Evolutionary conservation across 179 eudicot genomes (phyloP), one percentile per base, ranked within the genome.

Genomic region (Beta corolliflora): DNA sequence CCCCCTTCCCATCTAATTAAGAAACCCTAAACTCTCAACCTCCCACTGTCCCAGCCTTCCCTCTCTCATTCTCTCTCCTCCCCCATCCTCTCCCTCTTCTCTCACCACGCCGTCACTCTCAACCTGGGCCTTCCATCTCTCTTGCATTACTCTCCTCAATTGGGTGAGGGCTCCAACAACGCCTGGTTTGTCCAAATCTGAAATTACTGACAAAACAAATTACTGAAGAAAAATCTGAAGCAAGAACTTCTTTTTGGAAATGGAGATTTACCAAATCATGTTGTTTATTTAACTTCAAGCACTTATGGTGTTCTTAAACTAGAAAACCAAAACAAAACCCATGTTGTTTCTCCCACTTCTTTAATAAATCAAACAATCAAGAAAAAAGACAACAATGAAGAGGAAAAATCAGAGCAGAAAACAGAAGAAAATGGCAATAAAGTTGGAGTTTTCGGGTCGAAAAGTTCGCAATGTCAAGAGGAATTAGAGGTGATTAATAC

Each of bases 201-300:
- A n/a, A n/a, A n/a, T n/a, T n/a, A n/a, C n/a, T n/a, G n/a, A n/a
- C n/a, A n/a, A n/a, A n/a, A n/a, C 46, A 95, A 95, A 76, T 56
- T 81, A 23, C 55, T 86, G 53, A 86, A 60, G 75, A 90, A 89
- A 83, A 89, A 88, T 59, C 50, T 91, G 56, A 65, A 88, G 60
- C 81, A 81, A 79, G 87, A 89, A 66, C 72, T 80, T 31, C 25
- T 72, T 8, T 72, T 54, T 69, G 68, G 81, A 25, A 84, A 75
- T 79, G 89, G 85, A 19, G 88, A 85, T 31, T 72, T 54, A 55
- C 56, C 79, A 3, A 84, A 77, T 77, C 98, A 95, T 77, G 92
- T 93, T 21, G 97, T 93, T 5, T 95, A 95, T 61, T 92, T 95
- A 71, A 93, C 97, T 81, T 95, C 98, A 12, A 86, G 86, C 86